Conservation (phyloP, 129 eudicot species). For the Sambucus nigra region DNA sequence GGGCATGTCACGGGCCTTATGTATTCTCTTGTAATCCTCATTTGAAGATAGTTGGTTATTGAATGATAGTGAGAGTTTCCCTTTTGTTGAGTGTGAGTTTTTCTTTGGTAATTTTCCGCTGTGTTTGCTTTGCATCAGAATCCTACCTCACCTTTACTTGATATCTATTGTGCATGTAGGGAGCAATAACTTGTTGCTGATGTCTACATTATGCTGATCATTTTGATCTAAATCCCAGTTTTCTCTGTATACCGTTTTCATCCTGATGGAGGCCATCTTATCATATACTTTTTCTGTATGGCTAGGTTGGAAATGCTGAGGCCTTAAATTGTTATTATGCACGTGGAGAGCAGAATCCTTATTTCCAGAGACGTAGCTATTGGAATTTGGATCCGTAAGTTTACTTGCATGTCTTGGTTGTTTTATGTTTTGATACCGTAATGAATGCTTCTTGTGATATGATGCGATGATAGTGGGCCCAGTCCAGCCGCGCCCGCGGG, state of each 20-base stretch:
- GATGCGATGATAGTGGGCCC: too few species aligned
- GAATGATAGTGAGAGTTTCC: too few species aligned
- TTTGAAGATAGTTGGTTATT: too few species aligned
- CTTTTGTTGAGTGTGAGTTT: too few species aligned
- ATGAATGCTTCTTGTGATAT: background rate
- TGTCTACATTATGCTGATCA: background rate
- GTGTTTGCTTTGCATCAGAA: too few species aligned
- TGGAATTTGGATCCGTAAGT: slow-evolving; percentile 99
- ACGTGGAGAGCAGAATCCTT: slow-evolving; percentile 68
- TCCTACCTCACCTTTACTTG: too few species aligned
- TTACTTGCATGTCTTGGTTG: slow-evolving; percentile 10
- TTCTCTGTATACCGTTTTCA: background rate
- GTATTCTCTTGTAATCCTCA: too few species aligned
- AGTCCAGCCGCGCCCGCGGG: too few species aligned
- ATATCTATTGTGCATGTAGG: too few species aligned
- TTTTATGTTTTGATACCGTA: background rate
- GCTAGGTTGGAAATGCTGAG: slow-evolving; percentile 90
- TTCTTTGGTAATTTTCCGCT: too few species aligned
- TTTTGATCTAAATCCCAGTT: background rate
- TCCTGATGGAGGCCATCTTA: slow-evolving; percentile 8
- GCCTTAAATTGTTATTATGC: slow-evolving; percentile 97
- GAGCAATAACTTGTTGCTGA: background rate
- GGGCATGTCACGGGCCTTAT: too few species aligned
- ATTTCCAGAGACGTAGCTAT: slow-evolving; percentile 92
- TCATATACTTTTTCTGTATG: slow-evolving; percentile 12